Evolutionary conservation across 2,329 filamentous ascomycete species (phyloP), one percentile per base, ranked within the genome.

Genomic region (Zasmidium angulare): DNA sequence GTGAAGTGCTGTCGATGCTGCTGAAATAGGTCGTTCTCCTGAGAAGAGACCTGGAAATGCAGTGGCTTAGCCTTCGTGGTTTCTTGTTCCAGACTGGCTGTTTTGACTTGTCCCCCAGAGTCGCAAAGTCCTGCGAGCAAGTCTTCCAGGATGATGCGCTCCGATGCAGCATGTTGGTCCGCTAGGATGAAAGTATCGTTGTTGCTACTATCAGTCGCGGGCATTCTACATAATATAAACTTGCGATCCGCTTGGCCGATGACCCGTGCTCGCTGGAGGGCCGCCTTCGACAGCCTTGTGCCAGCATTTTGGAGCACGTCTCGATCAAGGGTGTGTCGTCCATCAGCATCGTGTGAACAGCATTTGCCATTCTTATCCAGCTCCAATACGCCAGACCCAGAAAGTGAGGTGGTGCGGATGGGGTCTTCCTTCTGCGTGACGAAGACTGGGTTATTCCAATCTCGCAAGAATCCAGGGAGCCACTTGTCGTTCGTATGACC

Each of bases 81-180:
- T 21, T 29, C 19, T 12, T 50, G 46, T 19, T 31, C 17, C 4
- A 66, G 46, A 10, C 24, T 21, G 23, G 53, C 24, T 20, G 50
- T 17, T 61, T 53, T 29, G 31, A 62, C 56, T n/a, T 46, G 26
- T 46, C 7, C 19, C 1, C 50, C 55, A 9, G 11, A 29, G 2
- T 61, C 62, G 66, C 81, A 86, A 29, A 89, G 75, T 1, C 85
- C 80, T 22, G 70, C 62, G 71, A 96, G 86, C 0, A 99, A 79
- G 0, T 74, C 72, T 71, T 99, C 95, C 1, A 98, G 83, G 1
- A 87, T 86, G 63, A 89, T 86, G 49, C 95, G 84, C 77, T 99
- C 95, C 71, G 97, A 93, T 2, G 93, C 95, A 0, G 95, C 95
- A 71, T 99, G 95, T 70, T 99, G 95, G 69, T 99, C 95, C 4